Percentiles rank a stretch among this genome's conserved stretches.
Conservation (phyloP, 495 filamentous ascomycete species). For the Tuber indicum region DNA sequence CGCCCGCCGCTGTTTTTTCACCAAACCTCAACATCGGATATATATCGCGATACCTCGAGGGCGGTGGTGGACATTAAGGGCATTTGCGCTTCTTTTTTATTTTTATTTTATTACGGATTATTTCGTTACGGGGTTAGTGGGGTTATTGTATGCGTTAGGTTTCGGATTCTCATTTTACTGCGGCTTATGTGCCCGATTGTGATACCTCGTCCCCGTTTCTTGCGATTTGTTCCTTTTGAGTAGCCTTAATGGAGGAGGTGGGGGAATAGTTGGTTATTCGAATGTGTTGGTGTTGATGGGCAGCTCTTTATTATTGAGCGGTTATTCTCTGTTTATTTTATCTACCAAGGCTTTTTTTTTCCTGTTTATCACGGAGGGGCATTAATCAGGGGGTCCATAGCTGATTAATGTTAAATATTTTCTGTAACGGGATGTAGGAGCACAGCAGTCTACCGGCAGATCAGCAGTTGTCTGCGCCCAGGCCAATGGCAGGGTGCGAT, state of each 20-base stretch:
- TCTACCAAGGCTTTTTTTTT: not conserved
- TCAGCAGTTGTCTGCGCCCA: not conserved
- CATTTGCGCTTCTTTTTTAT: not conserved
- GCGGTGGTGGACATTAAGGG: not conserved
- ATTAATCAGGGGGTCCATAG: not conserved
- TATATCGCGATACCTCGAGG: not conserved
- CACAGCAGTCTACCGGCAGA: not conserved
- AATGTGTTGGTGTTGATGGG: not conserved
- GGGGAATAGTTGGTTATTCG: not conserved
- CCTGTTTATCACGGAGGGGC: not conserved
- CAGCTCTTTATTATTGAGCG: not conserved
- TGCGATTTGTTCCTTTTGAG: not conserved
- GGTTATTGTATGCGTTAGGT: not conserved
- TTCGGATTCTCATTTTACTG: not conserved
- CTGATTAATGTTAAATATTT: not conserved
- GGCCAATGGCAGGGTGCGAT: not conserved
- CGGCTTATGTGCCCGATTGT: not conserved
- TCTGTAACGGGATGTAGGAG: not conserved
- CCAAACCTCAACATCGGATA: not conserved
- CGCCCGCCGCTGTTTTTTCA: not conserved
- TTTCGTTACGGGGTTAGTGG: slow-evolving; percentile 1
- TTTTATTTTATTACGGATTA: not conserved
- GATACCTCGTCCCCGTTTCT: not conserved
- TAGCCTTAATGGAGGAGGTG: not conserved
- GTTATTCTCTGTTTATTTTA: not conserved